Evolutionary conservation across 2,329 filamentous ascomycete genomes (phyloP).

Genomic region (Colletotrichum nymphaeae): DNA sequence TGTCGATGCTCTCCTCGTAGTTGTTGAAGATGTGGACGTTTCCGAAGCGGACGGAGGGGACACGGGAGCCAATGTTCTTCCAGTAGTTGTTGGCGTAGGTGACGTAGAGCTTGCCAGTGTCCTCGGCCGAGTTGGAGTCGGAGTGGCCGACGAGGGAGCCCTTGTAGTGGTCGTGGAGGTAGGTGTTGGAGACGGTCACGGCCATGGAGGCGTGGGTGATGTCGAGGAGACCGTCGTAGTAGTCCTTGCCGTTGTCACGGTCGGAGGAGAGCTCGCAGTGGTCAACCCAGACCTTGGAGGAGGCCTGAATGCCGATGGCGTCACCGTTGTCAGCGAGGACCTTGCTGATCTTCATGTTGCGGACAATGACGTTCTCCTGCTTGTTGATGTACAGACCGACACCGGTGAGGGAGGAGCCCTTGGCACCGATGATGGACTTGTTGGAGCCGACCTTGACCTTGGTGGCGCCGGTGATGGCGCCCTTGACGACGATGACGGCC

Average conservation of each 20-base stretch:
- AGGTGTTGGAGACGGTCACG: slow-evolving; percentile 60
- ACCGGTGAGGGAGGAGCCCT: slow-evolving; percentile 52
- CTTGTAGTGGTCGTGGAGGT: slow-evolving; percentile 62
- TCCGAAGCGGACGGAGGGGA: slow-evolving; percentile 73
- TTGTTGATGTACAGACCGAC: slow-evolving; percentile 65
- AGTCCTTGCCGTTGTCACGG: slow-evolving; percentile 72
- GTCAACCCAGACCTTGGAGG: slow-evolving; percentile 74
- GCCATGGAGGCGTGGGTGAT: slow-evolving; percentile 72
- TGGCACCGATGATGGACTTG: slow-evolving; percentile 57
- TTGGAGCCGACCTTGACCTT: slow-evolving; percentile 56
- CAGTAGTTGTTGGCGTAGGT: slow-evolving; percentile 77
- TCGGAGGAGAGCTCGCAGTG: slow-evolving; percentile 74
- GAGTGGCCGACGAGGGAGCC: slow-evolving; percentile 70
- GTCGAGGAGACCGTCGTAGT: slow-evolving; percentile 76
- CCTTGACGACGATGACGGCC: slow-evolving; percentile 54
- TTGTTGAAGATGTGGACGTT: slow-evolving; percentile 70
- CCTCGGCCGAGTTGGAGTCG: slow-evolving; percentile 66
- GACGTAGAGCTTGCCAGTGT: slow-evolving; percentile 70
- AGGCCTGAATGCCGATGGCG: slow-evolving; percentile 67
- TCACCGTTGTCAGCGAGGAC: slow-evolving; percentile 68
- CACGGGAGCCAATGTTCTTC: slow-evolving; percentile 72
- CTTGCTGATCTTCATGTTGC: slow-evolving; percentile 70
- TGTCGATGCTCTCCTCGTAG: slow-evolving; percentile 55
- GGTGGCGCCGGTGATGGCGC: slow-evolving; percentile 51
- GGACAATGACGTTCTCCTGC: slow-evolving; percentile 69